Evolutionary conservation across 2,329 filamentous ascomycete species (phyloP).

Genomic region (Cadophora sp.): DNA sequence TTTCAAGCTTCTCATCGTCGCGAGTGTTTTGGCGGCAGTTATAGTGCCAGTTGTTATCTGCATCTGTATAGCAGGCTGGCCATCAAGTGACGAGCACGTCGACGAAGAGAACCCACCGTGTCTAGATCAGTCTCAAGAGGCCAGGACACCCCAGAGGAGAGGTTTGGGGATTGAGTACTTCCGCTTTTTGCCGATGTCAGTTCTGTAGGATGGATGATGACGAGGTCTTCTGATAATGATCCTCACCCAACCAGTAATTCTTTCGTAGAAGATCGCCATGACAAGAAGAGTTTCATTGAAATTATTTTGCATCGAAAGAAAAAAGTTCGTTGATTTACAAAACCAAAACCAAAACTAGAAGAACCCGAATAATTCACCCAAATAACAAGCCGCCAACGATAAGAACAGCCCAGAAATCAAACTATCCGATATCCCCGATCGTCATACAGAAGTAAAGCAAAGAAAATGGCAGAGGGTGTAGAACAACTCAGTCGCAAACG

Average conservation of each 20-base stretch:
- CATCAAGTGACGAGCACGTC: conserved; percentile 23
- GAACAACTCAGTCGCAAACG: neutral
- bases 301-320: no score
- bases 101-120: conserved; percentile 28
- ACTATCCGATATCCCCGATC: neutral
- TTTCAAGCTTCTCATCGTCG: conserved; percentile 25
- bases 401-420: neutral
- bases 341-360: no score
- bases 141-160: conserved; percentile 23
- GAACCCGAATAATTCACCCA: no score
- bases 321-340: no score
- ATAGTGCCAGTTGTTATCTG: conserved; percentile 20
- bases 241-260: no score
- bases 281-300: no score
- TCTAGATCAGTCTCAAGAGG: conserved; percentile 29
- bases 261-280: no score
- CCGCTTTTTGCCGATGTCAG: conserved; percentile 17
- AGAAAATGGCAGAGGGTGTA: neutral
- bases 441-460: neutral
- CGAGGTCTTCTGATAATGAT: neutral
- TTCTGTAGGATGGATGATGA: conserved; percentile 22
- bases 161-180: conserved; percentile 17
- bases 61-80: conserved; percentile 12
- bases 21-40: conserved; percentile 23
- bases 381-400: no score